A percentile compares a stretch with the other conserved stretches of the same genome.
Conservation (phyloP, 257 asterid genomes). For the Ilex asprella region DNA sequence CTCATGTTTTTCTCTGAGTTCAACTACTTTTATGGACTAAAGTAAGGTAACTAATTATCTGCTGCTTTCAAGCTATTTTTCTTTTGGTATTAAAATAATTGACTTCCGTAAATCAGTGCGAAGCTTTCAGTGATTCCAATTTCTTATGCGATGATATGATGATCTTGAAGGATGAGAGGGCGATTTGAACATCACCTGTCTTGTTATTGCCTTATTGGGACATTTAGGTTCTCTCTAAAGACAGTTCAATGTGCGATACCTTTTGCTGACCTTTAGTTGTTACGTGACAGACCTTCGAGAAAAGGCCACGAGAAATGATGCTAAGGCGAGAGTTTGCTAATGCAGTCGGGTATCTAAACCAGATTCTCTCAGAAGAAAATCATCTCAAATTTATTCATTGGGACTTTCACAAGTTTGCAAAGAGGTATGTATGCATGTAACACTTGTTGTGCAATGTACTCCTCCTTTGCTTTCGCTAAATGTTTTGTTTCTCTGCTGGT, state of each 20-base stretch:
- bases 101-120: too few species aligned
- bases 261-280: constrained; percentile 5
- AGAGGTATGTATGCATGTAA: constrained; percentile 45
- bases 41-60: too few species aligned
- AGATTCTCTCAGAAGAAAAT: constrained; percentile 70
- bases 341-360: constrained; percentile 97
- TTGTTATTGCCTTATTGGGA: neutral
- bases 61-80: too few species aligned
- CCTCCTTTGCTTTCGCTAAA: constrained; percentile 24
- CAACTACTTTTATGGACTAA: too few species aligned
- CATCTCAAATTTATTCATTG: constrained; percentile 91
- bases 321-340: constrained; percentile 91
- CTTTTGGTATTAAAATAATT: too few species aligned
- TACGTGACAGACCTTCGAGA: constrained; percentile 81
- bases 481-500: constrained; percentile 13
- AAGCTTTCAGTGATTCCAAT: too few species aligned
- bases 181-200: neutral
- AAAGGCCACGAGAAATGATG: constrained; percentile 99
- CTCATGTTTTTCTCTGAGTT: too few species aligned
- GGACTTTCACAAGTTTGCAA: constrained; percentile 99
- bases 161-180: too few species aligned
- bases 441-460: constrained; percentile 9
- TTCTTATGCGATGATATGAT: too few species aligned
- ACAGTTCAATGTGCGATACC: neutral
- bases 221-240: neutral